Evolutionary conservation across 257 asterid species (phyloP).

Genomic region (Orobanche coerulescens): DNA sequence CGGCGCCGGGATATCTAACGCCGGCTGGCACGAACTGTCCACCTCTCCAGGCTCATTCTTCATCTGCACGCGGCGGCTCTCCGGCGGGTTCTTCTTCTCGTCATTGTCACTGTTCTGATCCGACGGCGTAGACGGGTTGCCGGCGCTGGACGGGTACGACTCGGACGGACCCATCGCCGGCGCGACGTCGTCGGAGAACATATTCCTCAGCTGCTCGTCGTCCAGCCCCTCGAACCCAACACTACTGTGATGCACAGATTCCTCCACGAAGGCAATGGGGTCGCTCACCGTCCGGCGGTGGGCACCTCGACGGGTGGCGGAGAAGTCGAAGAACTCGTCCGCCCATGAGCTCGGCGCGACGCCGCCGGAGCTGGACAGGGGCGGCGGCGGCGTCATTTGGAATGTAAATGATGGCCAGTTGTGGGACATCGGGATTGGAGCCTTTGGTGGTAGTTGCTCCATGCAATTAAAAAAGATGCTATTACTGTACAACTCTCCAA

Average conservation of each 20-base stretch:
- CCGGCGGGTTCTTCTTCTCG: slow-evolving; percentile 24
- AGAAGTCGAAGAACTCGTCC: slow-evolving; percentile 80
- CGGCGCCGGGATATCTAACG: slow-evolving; percentile 10
- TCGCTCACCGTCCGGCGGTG: slow-evolving; percentile 82
- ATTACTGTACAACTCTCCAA: neutral
- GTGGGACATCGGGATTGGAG: slow-evolving; percentile 50
- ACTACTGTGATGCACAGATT: slow-evolving; percentile 9
- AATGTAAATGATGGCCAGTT: slow-evolving; percentile 57
- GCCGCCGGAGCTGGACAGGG: slow-evolving; percentile 26
- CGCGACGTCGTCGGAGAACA: slow-evolving; percentile 61
- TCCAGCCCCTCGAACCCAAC: slow-evolving; percentile 56
- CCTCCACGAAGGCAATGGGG: slow-evolving; percentile 58
- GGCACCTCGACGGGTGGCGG: slow-evolving; percentile 48
- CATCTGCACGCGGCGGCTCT: slow-evolving; percentile 30
- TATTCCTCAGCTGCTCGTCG: slow-evolving; percentile 64
- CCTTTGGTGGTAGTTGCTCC: slow-evolving; percentile 84
- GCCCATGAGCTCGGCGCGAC: slow-evolving; percentile 48
- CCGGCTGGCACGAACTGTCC: slow-evolving; percentile 28
- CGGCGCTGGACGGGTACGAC: slow-evolving; percentile 42
- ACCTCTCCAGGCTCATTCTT: slow-evolving; percentile 60
- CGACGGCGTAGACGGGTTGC: slow-evolving; percentile 64
- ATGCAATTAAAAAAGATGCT: slow-evolving; percentile 29
- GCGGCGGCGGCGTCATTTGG: slow-evolving; percentile 41
- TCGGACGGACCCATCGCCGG: slow-evolving; percentile 33
- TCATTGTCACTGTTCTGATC: slow-evolving; percentile 55